A percentile compares a stretch with the other conserved stretches of the same genome.
These are phyloP conservation scores for Fusarium domesticum DNA, from an alignment of 2,329 filamentous ascomycete genomes.

Conservation along the genomic window DNA sequence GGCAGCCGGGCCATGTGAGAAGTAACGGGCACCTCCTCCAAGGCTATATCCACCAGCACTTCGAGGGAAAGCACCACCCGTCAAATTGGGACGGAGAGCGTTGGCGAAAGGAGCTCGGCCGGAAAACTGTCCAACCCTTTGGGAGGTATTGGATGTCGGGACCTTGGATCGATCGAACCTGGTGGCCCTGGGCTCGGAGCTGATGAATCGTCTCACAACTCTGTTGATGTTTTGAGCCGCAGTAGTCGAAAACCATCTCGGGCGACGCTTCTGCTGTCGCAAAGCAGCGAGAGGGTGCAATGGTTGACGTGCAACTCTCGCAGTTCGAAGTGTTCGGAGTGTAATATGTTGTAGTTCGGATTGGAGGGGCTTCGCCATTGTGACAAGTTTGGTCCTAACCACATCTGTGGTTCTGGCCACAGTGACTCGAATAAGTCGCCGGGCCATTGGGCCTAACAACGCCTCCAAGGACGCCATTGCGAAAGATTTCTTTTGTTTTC, in stretches of 20 bases:
- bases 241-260: constrained; percentile 48
- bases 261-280: constrained; percentile 45
- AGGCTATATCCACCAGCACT: constrained; percentile 86
- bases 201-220: constrained; percentile 51
- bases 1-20: constrained; percentile 80
- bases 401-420: constrained; percentile 49
- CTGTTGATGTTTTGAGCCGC: constrained; percentile 43
- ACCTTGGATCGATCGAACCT: constrained; percentile 49
- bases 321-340: constrained; percentile 41
- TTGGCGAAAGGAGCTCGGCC: constrained; percentile 82
- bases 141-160: constrained; percentile 48
- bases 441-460: constrained; percentile 55
- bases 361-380: constrained; percentile 44
- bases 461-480: constrained; percentile 56
- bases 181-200: constrained; percentile 36
- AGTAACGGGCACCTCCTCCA: constrained; percentile 75
- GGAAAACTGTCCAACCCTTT: constrained; percentile 58
- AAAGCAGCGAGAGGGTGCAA: constrained; percentile 53
- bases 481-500: constrained; percentile 25
- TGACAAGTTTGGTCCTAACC: constrained; percentile 49
- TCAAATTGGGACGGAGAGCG: constrained; percentile 86
- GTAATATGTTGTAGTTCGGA: constrained; percentile 46
- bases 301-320: constrained; percentile 45
- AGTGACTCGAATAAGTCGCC: constrained; percentile 53
- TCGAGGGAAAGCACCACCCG: constrained; percentile 78